Evolutionary conservation across 208 protist genomes (phyloP), one percentile per base, ranked within the genome.

Genomic region (Wallacemonas collosoma): DNA sequence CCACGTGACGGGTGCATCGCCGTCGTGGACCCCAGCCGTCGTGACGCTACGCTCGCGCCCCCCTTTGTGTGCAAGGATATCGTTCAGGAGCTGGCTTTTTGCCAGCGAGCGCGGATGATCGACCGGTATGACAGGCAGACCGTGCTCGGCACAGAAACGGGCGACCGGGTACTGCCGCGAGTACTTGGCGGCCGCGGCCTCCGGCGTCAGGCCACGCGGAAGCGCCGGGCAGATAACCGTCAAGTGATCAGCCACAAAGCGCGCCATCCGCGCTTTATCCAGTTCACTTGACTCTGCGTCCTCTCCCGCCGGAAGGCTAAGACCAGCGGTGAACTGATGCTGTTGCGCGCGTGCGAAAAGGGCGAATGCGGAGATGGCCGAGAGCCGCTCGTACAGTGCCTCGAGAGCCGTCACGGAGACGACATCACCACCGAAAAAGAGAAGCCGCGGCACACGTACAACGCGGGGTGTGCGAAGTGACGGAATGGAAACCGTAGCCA

Each of bases 341-440:
- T 77, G 63, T 3, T 69, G 17, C 6, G 41, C 41, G 3, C 63
- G 44, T 11, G 63, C 61, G 40, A 68, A 43, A 6, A 88, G 70
- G 1, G 77, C 82, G 12, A 62, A 61, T 6, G 36, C 8, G n/a
- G 85, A 72, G 65, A 90, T 86, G 63, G 76, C 71, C 2, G 68
- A 65, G 71, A 95, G 80, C 50, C 88, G 87, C 50, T 82, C 72
- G 77, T 91, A 83, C 15, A 96, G 75, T 1, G 87, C 88, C 66
- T 89, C 80, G 2, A 96, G 84, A 1, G 84, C 85, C 1, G 86
- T 85, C 14, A 93, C 73, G 1, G 87, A 93, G 17, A 96, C 91
- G 12, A 85, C 73, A 60, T 94, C 91, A 1, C 91, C 91, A 44
- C 91, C 91, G 77, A 96, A 93, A 76, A 96, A 90, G 39, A 96